Conservation (phyloP, 306 rosid species). For the Corylus heterophylla region DNA sequence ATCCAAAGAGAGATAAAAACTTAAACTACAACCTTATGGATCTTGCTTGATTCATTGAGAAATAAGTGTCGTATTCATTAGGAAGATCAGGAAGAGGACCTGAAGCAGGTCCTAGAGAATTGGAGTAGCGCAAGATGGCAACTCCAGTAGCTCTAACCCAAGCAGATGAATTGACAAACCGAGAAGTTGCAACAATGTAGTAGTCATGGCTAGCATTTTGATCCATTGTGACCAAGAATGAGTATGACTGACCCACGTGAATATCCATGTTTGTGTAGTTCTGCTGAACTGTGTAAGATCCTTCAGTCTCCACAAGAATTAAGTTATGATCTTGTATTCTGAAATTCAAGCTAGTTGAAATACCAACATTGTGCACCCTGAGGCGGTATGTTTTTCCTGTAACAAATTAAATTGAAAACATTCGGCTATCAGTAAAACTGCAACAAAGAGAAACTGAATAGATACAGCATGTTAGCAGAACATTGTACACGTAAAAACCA, state of each 20-base stretch:
- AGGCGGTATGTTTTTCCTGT: conserved; percentile 81
- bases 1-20: conserved; percentile 19
- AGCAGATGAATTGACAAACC: conserved; percentile 65
- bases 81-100: conserved; percentile 82
- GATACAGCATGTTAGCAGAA: background rate
- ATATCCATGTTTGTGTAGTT: conserved; percentile 72
- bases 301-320: conserved; percentile 81
- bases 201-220: conserved; percentile 80
- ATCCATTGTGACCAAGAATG: conserved; percentile 89
- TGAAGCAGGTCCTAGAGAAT: conserved; percentile 75
- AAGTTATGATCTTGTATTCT: conserved; percentile 78
- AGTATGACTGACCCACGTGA: conserved; percentile 87
- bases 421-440: conserved; percentile 1
- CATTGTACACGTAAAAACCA: background rate
- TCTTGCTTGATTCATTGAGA: conserved; percentile 86
- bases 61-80: conserved; percentile 56
- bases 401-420: conserved; percentile 28
- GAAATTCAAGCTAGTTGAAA: conserved; percentile 77
- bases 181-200: conserved; percentile 80
- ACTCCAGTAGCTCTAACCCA: conserved; percentile 72
- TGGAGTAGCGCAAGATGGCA: conserved; percentile 73
- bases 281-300: conserved; percentile 81
- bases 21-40: conserved; percentile 65
- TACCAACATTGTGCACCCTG: conserved; percentile 84
- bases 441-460: background rate